Evolutionary conservation across 2,329 filamentous ascomycete species (phyloP), one percentile per base, ranked within the genome.

Genomic region (Verticillium longisporum): DNA sequence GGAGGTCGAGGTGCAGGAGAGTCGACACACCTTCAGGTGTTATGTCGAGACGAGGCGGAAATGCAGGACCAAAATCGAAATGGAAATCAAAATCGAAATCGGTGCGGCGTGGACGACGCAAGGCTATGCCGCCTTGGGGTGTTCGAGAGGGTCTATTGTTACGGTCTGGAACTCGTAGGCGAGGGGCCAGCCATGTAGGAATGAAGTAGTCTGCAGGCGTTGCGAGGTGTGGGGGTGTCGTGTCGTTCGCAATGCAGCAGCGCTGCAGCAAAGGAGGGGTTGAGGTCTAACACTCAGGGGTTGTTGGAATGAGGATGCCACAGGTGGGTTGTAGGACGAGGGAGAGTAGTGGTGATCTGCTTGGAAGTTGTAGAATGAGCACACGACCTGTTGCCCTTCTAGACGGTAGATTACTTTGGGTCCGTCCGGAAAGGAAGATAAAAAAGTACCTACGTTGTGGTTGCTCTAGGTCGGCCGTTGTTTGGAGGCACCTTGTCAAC

Each of bases 311-410:
- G 56, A 56, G 31, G 31, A 41, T 50, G 9, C 18, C 21, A 57
- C n/a, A 55, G 38, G 36, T n/a, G 56, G 31, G 18, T 15, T 10
- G n/a, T 5, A 26, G 26, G 56, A 26, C 13, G 36, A 55, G 18
- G 31, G 38, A n/a, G 21, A 38, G 10, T 26, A 21, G 4, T 21
- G 18, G 21, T 18, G 45, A 50, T 21, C 18, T 10, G 38, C 15
- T 41, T 11, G 11, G 45, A 21, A 9, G 26, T 26, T 26, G 21
- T 18, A 11, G n/a, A 10, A 6, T 50, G 70, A 66, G 73, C 74
- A 76, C 74, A 74, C 74, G 74, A 76, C 72, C 72, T 72, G 63
- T 75, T 76, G 62, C 74, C 73, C 64, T 72, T 74, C 69, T 54
- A 34, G 58, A 50, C 36, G 15, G 18, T 26, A 26, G 26, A 26